These are phyloP conservation scores for Saccharomycopsis phalli DNA, from an alignment of 1,139 yeast species.

Conservation along the genomic window DNA sequence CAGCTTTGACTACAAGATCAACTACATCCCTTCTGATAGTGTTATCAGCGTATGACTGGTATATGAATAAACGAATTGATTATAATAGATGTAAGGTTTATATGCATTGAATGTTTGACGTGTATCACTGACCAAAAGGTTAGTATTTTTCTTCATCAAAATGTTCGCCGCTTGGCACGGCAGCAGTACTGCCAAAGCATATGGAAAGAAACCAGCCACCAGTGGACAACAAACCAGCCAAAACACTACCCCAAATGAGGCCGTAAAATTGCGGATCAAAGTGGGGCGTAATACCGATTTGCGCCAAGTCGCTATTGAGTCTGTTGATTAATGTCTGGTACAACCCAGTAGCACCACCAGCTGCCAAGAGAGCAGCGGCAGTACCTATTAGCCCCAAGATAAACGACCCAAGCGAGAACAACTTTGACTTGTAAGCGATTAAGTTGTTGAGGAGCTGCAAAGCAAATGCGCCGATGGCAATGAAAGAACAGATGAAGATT, in stretches of 20 bases:
- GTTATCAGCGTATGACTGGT: slow-evolving; percentile 29
- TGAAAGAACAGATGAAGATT: slow-evolving; percentile 38
- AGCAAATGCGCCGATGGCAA: slow-evolving; percentile 35
- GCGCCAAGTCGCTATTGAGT: slow-evolving; percentile 30
- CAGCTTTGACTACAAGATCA: slow-evolving; percentile 56
- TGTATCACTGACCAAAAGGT: slow-evolving; percentile 22
- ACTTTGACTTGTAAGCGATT: slow-evolving; percentile 30
- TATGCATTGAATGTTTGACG: no score
- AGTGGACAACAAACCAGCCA: slow-evolving; percentile 30
- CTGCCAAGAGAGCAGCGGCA: slow-evolving; percentile 29
- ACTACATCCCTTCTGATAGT: slow-evolving; percentile 53
- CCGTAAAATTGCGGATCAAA: slow-evolving; percentile 31
- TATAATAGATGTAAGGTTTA: no score
- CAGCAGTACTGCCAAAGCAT: slow-evolving; percentile 35
- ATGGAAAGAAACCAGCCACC: slow-evolving; percentile 34
- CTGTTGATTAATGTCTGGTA: slow-evolving; percentile 30
- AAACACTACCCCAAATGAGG: slow-evolving; percentile 39
- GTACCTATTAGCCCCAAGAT: slow-evolving; percentile 26
- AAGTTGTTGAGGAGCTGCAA: slow-evolving; percentile 35
- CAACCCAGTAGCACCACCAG: slow-evolving; percentile 40
- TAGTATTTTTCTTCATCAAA: slow-evolving; percentile 23
- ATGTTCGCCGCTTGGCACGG: slow-evolving; percentile 21
- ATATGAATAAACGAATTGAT: no score
- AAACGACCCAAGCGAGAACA: slow-evolving; percentile 28
- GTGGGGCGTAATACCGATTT: slow-evolving; percentile 34